Conservation (phyloP, 257 asterid species). For the Plectranthus barbatus region DNA sequence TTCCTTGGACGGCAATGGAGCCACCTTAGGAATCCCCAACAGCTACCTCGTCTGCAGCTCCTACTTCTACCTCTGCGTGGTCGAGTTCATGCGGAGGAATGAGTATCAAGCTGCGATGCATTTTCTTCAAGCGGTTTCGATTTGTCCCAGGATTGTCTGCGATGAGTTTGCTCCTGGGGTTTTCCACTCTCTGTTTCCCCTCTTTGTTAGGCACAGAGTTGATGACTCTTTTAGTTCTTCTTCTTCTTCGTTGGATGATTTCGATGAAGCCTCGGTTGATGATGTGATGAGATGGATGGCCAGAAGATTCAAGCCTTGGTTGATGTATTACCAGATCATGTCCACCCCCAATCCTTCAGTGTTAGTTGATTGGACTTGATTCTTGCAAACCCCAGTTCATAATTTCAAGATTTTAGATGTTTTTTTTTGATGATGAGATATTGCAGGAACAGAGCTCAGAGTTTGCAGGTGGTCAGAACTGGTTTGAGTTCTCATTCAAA, state of each 20-base stretch:
- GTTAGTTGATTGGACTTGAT: no score
- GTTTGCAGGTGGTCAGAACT: slow-evolving; percentile 10
- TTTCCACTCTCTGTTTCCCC: slow-evolving; percentile 27
- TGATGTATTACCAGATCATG: slow-evolving; percentile 76
- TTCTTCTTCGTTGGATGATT: slow-evolving; percentile 6
- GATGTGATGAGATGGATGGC: slow-evolving; percentile 57
- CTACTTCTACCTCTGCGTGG: slow-evolving; percentile 54
- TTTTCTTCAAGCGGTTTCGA: slow-evolving; percentile 66
- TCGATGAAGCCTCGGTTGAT: slow-evolving; percentile 25
- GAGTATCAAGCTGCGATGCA: slow-evolving; percentile 68
- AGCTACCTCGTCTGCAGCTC: slow-evolving; percentile 40
- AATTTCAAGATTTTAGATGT: not conserved
- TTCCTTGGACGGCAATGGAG: slow-evolving; percentile 51
- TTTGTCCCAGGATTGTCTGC: slow-evolving; percentile 48
- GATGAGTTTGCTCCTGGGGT: slow-evolving; percentile 56
- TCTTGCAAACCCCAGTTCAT: no score
- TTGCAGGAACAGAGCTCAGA: slow-evolving; percentile 24
- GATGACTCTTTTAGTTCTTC: not conserved
- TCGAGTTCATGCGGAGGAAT: slow-evolving; percentile 38
- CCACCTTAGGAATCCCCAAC: slow-evolving; percentile 55
- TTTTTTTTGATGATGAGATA: not conserved
- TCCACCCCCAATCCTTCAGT: no score
- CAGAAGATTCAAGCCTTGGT: slow-evolving; percentile 64
- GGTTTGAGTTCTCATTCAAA: slow-evolving; percentile 10
- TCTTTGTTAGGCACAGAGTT: slow-evolving; percentile 16